Evolutionary conservation across 805 yeast species (phyloP).

Genomic region (Lachancea dasiensis): DNA sequence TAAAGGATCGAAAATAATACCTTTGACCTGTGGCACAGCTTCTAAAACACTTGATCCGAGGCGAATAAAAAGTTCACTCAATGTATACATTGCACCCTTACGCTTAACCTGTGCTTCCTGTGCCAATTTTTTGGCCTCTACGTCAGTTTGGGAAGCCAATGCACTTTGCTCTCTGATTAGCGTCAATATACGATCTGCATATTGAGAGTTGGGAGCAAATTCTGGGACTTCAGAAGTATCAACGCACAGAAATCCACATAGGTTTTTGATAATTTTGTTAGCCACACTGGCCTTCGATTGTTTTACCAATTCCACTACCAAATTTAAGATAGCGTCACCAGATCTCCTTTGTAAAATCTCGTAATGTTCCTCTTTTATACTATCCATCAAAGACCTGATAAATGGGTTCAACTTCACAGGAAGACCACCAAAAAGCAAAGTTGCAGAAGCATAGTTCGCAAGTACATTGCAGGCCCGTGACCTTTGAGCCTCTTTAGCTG

Average conservation of each 20-base stretch:
- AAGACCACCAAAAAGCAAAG: conserved; percentile 52
- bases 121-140: conserved; percentile 55
- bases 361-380: conserved; percentile 71
- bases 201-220: conserved; percentile 57
- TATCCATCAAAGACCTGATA: conserved; percentile 87
- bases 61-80: conserved; percentile 49
- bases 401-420: conserved; percentile 86
- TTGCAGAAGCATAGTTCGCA: conserved; percentile 74
- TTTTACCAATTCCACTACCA: conserved; percentile 53
- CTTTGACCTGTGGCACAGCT: conserved; percentile 59
- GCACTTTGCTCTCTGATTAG: conserved; percentile 71
- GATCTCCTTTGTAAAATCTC: conserved; percentile 62
- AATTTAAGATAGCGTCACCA: conserved; percentile 58
- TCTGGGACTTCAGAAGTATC: conserved; percentile 96
- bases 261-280: conserved; percentile 81
- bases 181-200: conserved; percentile 57
- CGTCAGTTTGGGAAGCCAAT: conserved; percentile 54
- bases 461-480: conserved; percentile 55
- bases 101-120: conserved; percentile 75
- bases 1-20: conserved; percentile 62
- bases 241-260: conserved; percentile 90
- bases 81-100: conserved; percentile 71
- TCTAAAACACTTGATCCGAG: conserved; percentile 53
- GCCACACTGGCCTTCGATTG: conserved; percentile 65
- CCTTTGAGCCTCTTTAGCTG: conserved; percentile 49